Base-by-base conservation (phyloP, 1,139 yeast species). In the Spathaspora sp. region DNA sequence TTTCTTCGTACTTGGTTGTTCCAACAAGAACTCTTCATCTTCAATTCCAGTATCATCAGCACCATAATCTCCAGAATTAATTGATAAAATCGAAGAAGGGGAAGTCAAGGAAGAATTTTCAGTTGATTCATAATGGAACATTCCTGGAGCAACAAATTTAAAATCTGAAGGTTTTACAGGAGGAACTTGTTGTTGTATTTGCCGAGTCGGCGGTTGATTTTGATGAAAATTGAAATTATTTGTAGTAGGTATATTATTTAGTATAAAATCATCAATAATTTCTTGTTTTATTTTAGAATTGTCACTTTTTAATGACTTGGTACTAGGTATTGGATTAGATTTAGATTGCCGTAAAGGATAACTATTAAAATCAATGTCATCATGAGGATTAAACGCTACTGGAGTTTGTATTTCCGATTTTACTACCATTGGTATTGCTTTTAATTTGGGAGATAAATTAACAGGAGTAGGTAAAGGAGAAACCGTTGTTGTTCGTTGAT, bases 221-320 rank as follows among this genome's bases (percentile, higher is more conserved):
- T 44, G 43, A 17, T 23, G 16, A 24, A 15, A 16, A 5, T 20
- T 27, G 40, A 16, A 15, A 11, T 31, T 24, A 9, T 38, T 44
- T 2, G 43, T 25, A 9, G 54, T 50, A 4, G 72, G 72, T 24
- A 71, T 68, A 48, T 70, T 71, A 56, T 71, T 71, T 50, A 71
- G 58, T 43, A 60, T 52, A 51, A 71, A 71, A 52, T 72, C 76
- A 48, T 71, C 72, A 43, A 70, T 69, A 47, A 70, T 70, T 48
- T 72, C 75, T 51, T 70, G 74, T 51, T 72, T 72, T 52, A 71
- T 64, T 47, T 65, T 62, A 39, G 55, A 54, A 50, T 64, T 66
- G 46, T 66, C 71, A 48, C 49, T 39, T 16, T 13, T 40, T 7
- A 27, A 16, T 20, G 25, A 2, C n/a, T 20, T 20, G 2, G 39